Conservation (phyloP, 177 flowering plant species). For the Tripterygium wilfordii region DNA sequence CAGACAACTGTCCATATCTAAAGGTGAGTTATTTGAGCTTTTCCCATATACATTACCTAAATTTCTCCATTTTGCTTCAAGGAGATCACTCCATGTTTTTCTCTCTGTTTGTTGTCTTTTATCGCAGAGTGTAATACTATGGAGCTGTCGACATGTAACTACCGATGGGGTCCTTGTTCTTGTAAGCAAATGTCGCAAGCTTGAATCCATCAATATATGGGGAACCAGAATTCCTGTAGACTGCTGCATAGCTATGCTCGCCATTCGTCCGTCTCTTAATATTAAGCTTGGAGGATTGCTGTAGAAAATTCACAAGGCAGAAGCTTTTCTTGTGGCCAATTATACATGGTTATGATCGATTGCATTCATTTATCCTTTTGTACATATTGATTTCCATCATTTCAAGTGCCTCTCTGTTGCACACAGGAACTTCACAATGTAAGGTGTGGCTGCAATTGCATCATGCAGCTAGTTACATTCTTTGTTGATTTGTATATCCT, state of each 20-base stretch:
- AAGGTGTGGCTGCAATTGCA: no score
- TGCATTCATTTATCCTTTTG: conserved; percentile 1
- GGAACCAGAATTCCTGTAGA: conserved; percentile 77
- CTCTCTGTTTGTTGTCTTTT: conserved; percentile 3
- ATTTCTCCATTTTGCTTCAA: no score
- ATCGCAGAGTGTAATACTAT: conserved; percentile 76
- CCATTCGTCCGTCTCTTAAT: conserved; percentile 71
- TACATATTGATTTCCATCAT: no score
- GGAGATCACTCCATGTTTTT: no score
- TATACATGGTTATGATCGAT: conserved; percentile 8
- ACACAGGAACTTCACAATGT: no score
- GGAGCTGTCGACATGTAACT: conserved; percentile 95
- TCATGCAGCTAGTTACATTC: no score
- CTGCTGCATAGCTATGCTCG: conserved; percentile 60
- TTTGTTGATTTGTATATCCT: no score
- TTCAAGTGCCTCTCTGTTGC: no score
- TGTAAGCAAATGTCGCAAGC: conserved; percentile 68
- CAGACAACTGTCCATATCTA: conserved; percentile 62
- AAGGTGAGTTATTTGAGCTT: conserved; percentile 41
- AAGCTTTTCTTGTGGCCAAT: conserved; percentile 33
- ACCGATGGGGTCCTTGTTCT: conserved; percentile 68
- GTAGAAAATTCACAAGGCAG: conserved; percentile 19
- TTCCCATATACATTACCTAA: not conserved
- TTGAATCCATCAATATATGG: conserved; percentile 75
- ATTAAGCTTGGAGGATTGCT: conserved; percentile 50